phyloP scores from a whole-genome alignment of 2,329 filamentous ascomycete genomes.

The Aspergillus japonicus region DNA sequence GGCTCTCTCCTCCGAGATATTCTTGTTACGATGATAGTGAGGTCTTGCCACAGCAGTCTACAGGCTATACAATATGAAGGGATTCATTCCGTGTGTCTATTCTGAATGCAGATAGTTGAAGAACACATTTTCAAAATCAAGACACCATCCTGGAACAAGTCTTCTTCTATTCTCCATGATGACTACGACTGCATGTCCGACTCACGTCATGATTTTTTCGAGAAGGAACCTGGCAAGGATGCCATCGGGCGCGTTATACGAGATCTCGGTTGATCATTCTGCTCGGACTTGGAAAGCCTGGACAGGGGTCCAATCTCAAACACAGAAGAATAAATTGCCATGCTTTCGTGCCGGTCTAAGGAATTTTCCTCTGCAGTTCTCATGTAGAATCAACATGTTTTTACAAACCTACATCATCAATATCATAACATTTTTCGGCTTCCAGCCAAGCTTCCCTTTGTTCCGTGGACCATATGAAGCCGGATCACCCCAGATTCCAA shows the following conservation, averaged over 20 bases:
- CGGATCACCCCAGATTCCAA: not conserved
- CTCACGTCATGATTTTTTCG: not conserved
- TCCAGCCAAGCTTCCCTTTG: not conserved
- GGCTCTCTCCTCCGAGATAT: too few relatives aligned
- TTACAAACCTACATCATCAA: not conserved
- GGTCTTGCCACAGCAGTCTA: too few relatives aligned
- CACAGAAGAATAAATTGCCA: not conserved
- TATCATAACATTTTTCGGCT: slow-evolving; percentile 4
- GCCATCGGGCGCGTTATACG: not conserved
- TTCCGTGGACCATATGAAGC: not conserved
- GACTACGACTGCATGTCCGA: not conserved
- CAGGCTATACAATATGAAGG: too few relatives aligned
- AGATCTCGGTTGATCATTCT: not conserved
- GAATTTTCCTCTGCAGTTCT: not conserved
- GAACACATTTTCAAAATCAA: not conserved
- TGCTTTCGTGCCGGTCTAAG: not conserved
- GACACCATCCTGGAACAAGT: not conserved
- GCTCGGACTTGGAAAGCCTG: not conserved
- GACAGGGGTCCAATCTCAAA: not conserved
- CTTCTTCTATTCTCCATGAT: not conserved
- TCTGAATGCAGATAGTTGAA: not conserved
- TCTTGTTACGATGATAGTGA: too few relatives aligned
- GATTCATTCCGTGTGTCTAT: too few relatives aligned
- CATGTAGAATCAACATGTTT: slow-evolving; percentile 3
- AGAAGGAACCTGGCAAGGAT: not conserved